Conservation (phyloP, 1,139 yeast species). For the Pichia sp. region DNA sequence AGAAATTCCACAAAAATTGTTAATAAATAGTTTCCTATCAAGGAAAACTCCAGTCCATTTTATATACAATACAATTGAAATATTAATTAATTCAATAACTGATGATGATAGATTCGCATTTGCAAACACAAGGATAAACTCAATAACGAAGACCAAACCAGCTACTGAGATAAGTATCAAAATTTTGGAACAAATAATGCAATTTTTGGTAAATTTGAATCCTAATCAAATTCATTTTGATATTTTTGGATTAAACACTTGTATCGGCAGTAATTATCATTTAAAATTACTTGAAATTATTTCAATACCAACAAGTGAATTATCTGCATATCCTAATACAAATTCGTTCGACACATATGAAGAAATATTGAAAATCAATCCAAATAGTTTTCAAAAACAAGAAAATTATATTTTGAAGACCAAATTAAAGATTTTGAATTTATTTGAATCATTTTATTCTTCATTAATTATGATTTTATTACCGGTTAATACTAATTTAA, state of each 20-base stretch:
- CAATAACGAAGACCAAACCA: slow-evolving; percentile 5
- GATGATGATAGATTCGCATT: slow-evolving; percentile 30
- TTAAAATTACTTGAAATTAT: slow-evolving; percentile 27
- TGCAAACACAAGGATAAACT: slow-evolving; percentile 14
- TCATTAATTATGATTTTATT: slow-evolving; percentile 7
- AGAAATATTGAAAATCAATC: slow-evolving; percentile 10
- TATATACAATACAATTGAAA: slow-evolving; percentile 34
- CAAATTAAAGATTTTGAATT: slow-evolving; percentile 36
- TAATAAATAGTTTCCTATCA: slow-evolving; percentile 25
- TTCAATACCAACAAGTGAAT: slow-evolving; percentile 18
- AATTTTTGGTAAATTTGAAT: slow-evolving; percentile 31
- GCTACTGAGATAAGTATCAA: slow-evolving; percentile 21
- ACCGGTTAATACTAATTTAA: slow-evolving; percentile 5
- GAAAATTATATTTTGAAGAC: slow-evolving; percentile 31
- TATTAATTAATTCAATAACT: slow-evolving; percentile 36
- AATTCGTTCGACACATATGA: slow-evolving; percentile 24
- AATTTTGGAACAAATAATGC: slow-evolving; percentile 26
- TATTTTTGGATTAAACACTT: slow-evolving; percentile 48
- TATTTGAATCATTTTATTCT: slow-evolving; percentile 28
- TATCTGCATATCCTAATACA: slow-evolving; percentile 20
- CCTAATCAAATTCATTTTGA: slow-evolving; percentile 36
- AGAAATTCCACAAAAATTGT: slow-evolving; percentile 20
- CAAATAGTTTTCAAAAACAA: neutral
- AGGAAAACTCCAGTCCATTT: slow-evolving; percentile 26
- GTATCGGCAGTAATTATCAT: slow-evolving; percentile 45